phyloP scores from a whole-genome alignment of 1,139 yeast genomes.

The Saccharomycopsis crataegensis region DNA sequence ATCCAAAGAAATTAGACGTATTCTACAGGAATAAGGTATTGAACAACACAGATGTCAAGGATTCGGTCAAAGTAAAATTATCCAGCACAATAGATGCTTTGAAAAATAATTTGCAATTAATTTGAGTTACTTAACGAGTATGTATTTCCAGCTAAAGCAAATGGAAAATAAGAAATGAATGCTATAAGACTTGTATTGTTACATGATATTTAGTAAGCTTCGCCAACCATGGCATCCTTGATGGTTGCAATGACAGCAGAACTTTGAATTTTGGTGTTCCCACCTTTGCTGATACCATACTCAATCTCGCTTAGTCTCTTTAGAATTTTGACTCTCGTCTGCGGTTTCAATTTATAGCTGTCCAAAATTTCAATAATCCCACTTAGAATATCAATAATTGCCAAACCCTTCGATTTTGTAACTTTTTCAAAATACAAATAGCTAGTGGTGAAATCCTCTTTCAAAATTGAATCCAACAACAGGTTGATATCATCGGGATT shows the following conservation, averaged over 20 bases:
- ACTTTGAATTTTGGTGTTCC: slow-evolving; percentile 82
- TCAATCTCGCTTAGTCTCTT: slow-evolving; percentile 79
- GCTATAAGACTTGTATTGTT: background rate
- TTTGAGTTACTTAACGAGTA: too few species aligned
- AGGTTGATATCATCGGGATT: slow-evolving; percentile 78
- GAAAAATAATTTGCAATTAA: slow-evolving; percentile 7
- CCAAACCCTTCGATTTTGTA: slow-evolving; percentile 73
- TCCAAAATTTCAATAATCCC: slow-evolving; percentile 69
- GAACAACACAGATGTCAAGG: slow-evolving; percentile 8
- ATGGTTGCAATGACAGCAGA: slow-evolving; percentile 88
- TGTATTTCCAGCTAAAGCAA: too few species aligned
- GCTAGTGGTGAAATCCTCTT: slow-evolving; percentile 85
- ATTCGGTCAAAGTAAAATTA: slow-evolving; percentile 16
- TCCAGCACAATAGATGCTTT: slow-evolving; percentile 12
- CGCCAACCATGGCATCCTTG: slow-evolving; percentile 43
- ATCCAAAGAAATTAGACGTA: slow-evolving; percentile 4
- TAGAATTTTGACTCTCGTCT: slow-evolving; percentile 55
- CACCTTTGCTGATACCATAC: slow-evolving; percentile 86
- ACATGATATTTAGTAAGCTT: background rate
- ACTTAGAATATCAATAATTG: slow-evolving; percentile 74
- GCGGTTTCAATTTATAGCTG: slow-evolving; percentile 53
- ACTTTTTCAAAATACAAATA: slow-evolving; percentile 54
- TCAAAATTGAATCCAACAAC: slow-evolving; percentile 67
- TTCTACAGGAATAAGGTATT: slow-evolving; percentile 9
- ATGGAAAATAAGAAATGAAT: background rate